Percentiles rank a stretch among this genome's conserved stretches.
These are phyloP conservation scores for Lenzites betulinus DNA, from an alignment of 768 basidiomycete species.

Conservation along the genomic window DNA sequence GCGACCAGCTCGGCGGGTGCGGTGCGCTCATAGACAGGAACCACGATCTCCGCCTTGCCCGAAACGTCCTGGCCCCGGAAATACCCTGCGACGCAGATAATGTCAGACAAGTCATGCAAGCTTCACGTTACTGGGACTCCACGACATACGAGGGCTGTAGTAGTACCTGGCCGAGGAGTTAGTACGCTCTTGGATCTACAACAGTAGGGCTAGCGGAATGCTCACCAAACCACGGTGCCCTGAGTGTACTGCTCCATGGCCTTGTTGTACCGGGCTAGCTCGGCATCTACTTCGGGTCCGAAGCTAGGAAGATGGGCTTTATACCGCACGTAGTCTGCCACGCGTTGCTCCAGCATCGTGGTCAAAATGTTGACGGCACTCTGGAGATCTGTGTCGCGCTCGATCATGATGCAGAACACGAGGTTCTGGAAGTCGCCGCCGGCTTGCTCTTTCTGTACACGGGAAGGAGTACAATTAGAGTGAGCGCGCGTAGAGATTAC, in stretches of 20 bases:
- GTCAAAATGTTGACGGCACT: constrained; percentile 39
- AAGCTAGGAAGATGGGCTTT: constrained; percentile 39
- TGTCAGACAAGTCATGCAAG: neutral
- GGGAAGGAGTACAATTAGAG: neutral
- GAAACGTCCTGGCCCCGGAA: constrained; percentile 20
- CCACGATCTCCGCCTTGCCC: constrained; percentile 10
- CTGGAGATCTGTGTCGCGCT: constrained; percentile 36
- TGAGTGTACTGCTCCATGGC: constrained; percentile 42
- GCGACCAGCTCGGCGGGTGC: neutral
- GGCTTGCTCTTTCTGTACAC: constrained; percentile 38
- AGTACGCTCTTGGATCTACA: neutral
- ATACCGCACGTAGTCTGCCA: constrained; percentile 35
- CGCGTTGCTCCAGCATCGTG: constrained; percentile 39
- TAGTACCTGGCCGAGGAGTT: constrained; percentile 31
- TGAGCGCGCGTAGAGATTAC: constrained; percentile 3
- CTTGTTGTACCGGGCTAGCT: constrained; percentile 35
- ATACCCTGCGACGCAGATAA: constrained; percentile 7
- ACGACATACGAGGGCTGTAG: constrained; percentile 38
- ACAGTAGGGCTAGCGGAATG: too few species aligned
- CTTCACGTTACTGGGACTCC: neutral
- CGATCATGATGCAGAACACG: constrained; percentile 43
- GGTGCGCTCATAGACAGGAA: constrained; percentile 17
- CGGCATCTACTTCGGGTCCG: constrained; percentile 37
- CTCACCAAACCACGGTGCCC: constrained; percentile 39
- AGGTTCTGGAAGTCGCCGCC: constrained; percentile 44